Evolutionary conservation across 2,329 filamentous ascomycete species (phyloP), one percentile per base, ranked within the genome.

Genomic region (Cladosporium sp.): DNA sequence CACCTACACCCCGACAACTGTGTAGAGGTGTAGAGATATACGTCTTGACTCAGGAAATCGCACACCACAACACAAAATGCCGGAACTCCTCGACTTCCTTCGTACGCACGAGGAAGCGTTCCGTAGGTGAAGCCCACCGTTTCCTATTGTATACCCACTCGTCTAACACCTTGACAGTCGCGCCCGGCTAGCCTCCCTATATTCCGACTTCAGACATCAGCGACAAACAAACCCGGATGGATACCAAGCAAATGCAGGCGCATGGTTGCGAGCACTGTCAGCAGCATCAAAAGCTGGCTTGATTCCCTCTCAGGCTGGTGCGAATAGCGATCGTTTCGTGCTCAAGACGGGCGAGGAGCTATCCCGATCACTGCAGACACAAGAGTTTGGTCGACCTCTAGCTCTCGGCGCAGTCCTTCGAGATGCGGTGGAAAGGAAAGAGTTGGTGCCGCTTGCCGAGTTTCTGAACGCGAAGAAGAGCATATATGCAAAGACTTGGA

Each of bases 191-290:
- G 89, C 91, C 14, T 93, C 92, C 5, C 87, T 97, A 54, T 97
- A 96, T 80, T 93, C 92, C 57, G 93, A 97, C 76, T 96, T 97
- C 75, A 83, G 87, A 43, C 79, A 86, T 5, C 92, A 94, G 70
- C 85, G 85, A 72, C 86, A 85, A 46, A 86, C 91, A 25, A 96
- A 97, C 74, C 91, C 92, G 1, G 92, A 96, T 76, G 92, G 92
- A 72, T 97, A 92, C 80, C 80, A 83, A 23, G 91, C 92, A 51
- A 97, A 97, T 76, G 82, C 92, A 49, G 80, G 85, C 7, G 91
- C 92, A 61, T 97, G 93, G 93, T 87, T 89, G 65, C 85, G 86
- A 46, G 92, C 88, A 2, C 83, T 97, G 49, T 84, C 86, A n/a
- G 82, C 86, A 60, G 90, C 92, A 1, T 84, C 89, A 0, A 83